These are phyloP conservation scores for Rugonectria rugulosa DNA, from an alignment of 2,329 filamentous ascomycete genomes.

Conservation along the genomic window DNA sequence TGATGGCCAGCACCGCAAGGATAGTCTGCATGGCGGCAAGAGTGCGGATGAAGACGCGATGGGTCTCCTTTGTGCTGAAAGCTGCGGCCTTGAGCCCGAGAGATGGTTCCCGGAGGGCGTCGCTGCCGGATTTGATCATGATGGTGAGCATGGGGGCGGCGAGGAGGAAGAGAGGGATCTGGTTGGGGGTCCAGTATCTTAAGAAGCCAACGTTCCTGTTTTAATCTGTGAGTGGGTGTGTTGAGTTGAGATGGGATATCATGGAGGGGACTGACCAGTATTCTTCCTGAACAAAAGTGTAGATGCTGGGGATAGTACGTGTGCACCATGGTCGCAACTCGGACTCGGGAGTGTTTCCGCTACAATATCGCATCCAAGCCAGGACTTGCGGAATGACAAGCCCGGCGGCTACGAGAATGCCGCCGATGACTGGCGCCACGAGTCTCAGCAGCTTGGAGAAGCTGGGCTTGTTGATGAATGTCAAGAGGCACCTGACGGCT, in stretches of 20 bases:
- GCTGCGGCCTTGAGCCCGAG: slow-evolving; percentile 13
- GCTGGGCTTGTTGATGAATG: slow-evolving; percentile 37
- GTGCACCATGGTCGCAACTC: slow-evolving; percentile 76
- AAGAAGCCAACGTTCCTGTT: slow-evolving; percentile 86
- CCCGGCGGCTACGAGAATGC: slow-evolving; percentile 71
- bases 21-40: slow-evolving; percentile 77
- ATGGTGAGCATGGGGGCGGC: slow-evolving; percentile 79
- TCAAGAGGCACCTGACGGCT: slow-evolving; percentile 48
- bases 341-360: slow-evolving; percentile 31
- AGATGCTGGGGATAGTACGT: slow-evolving; percentile 81
- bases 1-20: slow-evolving; percentile 75
- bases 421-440: slow-evolving; percentile 68
- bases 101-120: slow-evolving; percentile 40
- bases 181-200: slow-evolving; percentile 87
- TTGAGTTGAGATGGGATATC: slow-evolving; percentile 6
- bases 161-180: slow-evolving; percentile 86
- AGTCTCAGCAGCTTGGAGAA: slow-evolving; percentile 59
- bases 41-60: slow-evolving; percentile 52
- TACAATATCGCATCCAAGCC: slow-evolving; percentile 78
- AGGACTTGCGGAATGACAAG: slow-evolving; percentile 75
- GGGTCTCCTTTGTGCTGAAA: slow-evolving; percentile 18
- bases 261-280: slow-evolving; percentile 76
- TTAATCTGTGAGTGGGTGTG: slow-evolving; percentile 25
- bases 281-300: slow-evolving; percentile 84
- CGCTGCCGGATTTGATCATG: slow-evolving; percentile 63